phyloP scores from a whole-genome alignment of 352 stramenopile species.

The Phytopythium sindhum region DNA sequence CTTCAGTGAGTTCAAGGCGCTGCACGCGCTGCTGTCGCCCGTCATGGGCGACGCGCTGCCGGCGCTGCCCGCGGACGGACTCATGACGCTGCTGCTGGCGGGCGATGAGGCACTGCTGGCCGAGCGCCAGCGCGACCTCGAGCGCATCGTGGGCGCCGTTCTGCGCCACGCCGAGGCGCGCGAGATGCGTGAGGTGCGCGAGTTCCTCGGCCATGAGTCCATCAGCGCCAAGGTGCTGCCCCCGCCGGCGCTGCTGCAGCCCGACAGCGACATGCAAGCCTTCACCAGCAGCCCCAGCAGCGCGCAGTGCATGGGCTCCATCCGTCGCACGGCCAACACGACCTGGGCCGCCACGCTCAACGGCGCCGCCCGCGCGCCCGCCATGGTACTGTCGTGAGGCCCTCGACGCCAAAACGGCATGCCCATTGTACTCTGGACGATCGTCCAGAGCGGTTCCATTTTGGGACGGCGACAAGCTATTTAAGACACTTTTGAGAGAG shows the following conservation, averaged over 20 bases:
- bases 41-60: slow-evolving; percentile 61
- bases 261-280: slow-evolving; percentile 11
- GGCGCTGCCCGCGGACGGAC: slow-evolving; percentile 58
- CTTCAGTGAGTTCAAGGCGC: slow-evolving; percentile 77
- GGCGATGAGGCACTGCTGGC: slow-evolving; percentile 64
- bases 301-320: slow-evolving; percentile 54
- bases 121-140: slow-evolving; percentile 57
- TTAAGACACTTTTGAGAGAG: neutral
- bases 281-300: slow-evolving; percentile 29
- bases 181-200: slow-evolving; percentile 59
- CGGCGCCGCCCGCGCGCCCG: slow-evolving; percentile 9
- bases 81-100: slow-evolving; percentile 70
- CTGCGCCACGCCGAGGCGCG: slow-evolving; percentile 55
- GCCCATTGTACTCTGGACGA: neutral
- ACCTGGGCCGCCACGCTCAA: slow-evolving; percentile 43
- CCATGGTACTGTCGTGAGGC: slow-evolving; percentile 7
- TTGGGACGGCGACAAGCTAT: neutral
- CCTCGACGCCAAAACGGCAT: neutral
- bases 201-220: slow-evolving; percentile 62
- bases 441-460: neutral
- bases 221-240: slow-evolving; percentile 44
- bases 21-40: slow-evolving; percentile 47
- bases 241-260: slow-evolving; percentile 16
- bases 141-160: slow-evolving; percentile 52
- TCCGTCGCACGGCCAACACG: slow-evolving; percentile 69